Evolutionary conservation across 257 asterid genomes (phyloP).

Genomic region (Solanum paucissectum): DNA sequence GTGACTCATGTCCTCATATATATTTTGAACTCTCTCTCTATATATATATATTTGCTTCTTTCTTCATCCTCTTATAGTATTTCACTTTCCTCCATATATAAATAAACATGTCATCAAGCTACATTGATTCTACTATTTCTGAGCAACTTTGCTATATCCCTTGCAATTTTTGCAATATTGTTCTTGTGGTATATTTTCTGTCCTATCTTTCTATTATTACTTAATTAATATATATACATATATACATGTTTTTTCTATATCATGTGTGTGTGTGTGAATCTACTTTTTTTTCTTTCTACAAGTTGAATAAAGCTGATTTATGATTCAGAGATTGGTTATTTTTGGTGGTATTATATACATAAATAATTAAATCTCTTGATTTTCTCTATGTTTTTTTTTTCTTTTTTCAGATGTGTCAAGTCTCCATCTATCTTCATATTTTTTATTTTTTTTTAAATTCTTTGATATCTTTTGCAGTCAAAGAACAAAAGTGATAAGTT

Average conservation of each 20-base stretch:
- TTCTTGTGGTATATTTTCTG: constrained; percentile 60
- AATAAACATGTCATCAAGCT: constrained; percentile 27
- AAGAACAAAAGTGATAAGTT: constrained; percentile 20
- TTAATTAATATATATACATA: neutral
- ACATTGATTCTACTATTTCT: constrained; percentile 27
- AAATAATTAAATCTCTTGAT: neutral
- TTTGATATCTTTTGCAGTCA: constrained; percentile 29
- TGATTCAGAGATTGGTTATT: neutral
- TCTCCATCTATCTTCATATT: constrained; percentile 37
- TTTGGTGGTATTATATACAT: neutral
- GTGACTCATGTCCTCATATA: neutral
- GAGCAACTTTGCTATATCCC: constrained; percentile 84
- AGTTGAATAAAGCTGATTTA: constrained; percentile 45
- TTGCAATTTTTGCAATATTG: constrained; percentile 81
- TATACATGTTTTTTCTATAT: neutral
- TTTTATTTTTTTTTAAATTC: constrained; percentile 1
- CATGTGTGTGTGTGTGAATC: neutral
- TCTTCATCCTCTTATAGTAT: neutral
- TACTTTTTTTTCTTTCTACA: neutral
- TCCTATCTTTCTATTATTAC: neutral
- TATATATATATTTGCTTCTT: neutral
- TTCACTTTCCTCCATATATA: neutral
- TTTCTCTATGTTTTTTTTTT: neutral
- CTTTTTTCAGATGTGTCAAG: constrained; percentile 36
- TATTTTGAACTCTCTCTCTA: neutral